Percentiles rank a stretch among this genome's conserved stretches.
Conservation (phyloP, 257 asterid species). For the Nicotiana tabacum region DNA sequence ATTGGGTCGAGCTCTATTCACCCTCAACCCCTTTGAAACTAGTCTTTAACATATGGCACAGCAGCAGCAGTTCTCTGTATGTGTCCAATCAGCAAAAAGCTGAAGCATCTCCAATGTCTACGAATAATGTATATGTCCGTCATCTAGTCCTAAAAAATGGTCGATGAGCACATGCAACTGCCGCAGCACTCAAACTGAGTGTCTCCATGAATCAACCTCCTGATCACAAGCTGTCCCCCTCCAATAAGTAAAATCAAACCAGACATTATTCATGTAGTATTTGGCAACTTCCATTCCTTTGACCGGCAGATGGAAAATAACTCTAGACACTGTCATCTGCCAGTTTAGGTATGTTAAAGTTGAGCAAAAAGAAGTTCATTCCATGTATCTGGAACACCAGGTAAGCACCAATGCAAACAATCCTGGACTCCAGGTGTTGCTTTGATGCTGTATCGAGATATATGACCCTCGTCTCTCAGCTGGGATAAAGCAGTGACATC, state of each 20-base stretch:
- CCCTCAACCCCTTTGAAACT: not conserved
- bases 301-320: not conserved
- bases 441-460: constrained; percentile 76
- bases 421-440: constrained; percentile 83
- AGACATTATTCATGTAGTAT: not conserved
- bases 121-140: not conserved
- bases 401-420: constrained; percentile 97
- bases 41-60: not conserved
- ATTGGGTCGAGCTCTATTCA: not conserved
- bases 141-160: not conserved
- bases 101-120: not conserved
- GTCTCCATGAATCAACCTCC: not conserved
- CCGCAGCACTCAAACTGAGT: not conserved
- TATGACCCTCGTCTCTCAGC: constrained; percentile 91
- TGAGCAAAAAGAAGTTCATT: constrained; percentile 77
- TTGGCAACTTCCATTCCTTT: not conserved
- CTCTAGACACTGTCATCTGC: not conserved
- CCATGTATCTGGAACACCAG: constrained; percentile 95
- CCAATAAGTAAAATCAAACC: not conserved
- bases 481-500: constrained; percentile 75
- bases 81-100: not conserved
- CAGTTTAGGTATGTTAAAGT: constrained; percentile 19
- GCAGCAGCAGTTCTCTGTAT: not conserved
- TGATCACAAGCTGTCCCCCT: not conserved
- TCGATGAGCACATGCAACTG: not conserved